Conservation (phyloP, 2,329 filamentous ascomycete species). For the Colletotrichum godetiae region DNA sequence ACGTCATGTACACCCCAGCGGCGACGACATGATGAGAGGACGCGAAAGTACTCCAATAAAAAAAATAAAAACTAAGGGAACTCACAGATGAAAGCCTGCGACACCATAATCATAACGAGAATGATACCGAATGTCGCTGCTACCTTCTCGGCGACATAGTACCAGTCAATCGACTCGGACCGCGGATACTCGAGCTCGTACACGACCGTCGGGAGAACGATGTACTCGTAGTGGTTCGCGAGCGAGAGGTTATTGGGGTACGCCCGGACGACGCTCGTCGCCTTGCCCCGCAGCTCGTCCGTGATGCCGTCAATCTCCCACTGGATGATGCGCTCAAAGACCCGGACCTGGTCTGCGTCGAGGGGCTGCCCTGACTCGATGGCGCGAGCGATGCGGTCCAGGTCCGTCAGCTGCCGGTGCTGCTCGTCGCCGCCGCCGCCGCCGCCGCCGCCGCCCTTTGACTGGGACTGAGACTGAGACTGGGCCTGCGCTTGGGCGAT, state of each 20-base stretch:
- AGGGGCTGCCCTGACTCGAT: conserved; percentile 72
- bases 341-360: conserved; percentile 68
- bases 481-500: conserved; percentile 40
- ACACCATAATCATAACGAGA: conserved; percentile 83
- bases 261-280: conserved; percentile 56
- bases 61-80: too few species aligned
- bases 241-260: conserved; percentile 79
- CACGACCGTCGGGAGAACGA: conserved; percentile 79
- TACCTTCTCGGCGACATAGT: conserved; percentile 79
- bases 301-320: conserved; percentile 73
- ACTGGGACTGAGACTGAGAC: too few species aligned
- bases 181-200: conserved; percentile 85
- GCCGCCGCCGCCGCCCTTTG: conserved; percentile 42
- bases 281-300: conserved; percentile 74
- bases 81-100: conserved; percentile 77
- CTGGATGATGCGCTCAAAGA: conserved; percentile 74
- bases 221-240: conserved; percentile 76
- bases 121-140: conserved; percentile 78
- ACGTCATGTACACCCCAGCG: background rate
- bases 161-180: conserved; percentile 75
- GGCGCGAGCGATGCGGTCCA: conserved; percentile 70
- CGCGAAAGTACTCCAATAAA: too few species aligned
- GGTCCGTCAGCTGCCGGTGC: conserved; percentile 49
- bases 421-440: conserved; percentile 49
- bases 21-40: too few species aligned